Conservation (phyloP, 2,329 filamentous ascomycete species). For the Neonectria hederae region DNA sequence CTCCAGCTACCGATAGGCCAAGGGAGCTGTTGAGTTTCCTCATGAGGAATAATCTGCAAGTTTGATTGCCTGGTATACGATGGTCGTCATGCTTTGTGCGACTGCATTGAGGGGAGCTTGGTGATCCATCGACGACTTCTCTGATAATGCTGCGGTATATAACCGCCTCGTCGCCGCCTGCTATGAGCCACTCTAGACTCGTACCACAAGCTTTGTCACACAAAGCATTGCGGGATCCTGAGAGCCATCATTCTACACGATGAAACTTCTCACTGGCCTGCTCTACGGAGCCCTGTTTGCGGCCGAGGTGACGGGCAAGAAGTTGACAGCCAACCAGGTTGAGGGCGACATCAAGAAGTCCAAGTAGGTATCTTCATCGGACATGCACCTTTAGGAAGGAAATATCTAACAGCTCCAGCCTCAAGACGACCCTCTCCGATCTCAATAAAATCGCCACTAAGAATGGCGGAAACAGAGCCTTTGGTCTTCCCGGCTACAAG, state of each 20-base stretch:
- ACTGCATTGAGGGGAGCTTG: neutral
- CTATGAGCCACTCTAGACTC: neutral
- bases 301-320: slow-evolving; percentile 33
- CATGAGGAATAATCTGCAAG: slow-evolving; percentile 17
- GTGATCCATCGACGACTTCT: neutral
- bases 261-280: slow-evolving; percentile 37
- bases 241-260: slow-evolving; percentile 7
- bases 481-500: slow-evolving; percentile 66
- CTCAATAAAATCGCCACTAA: slow-evolving; percentile 63
- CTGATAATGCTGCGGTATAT: slow-evolving; percentile 23
- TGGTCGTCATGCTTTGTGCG: slow-evolving; percentile 13
- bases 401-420: slow-evolving; percentile 47
- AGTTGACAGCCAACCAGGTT: slow-evolving; percentile 37
- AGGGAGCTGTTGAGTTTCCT: slow-evolving; percentile 18
- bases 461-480: slow-evolving; percentile 69
- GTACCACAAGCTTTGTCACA: neutral
- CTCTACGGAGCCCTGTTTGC: slow-evolving; percentile 37
- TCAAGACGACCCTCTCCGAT: slow-evolving; percentile 63
- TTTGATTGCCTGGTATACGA: neutral
- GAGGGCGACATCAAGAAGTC: slow-evolving; percentile 39
- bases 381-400: accelerated
- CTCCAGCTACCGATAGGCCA: slow-evolving; percentile 27
- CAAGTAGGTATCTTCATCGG: slow-evolving; percentile 22
- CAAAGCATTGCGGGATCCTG: neutral
- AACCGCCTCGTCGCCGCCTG: slow-evolving; percentile 16